A percentile compares a stretch with the other conserved stretches of the same genome.
phyloP scores from a whole-genome alignment of 345 rosid genomes.

The Eucalyptus camaldulensis region DNA sequence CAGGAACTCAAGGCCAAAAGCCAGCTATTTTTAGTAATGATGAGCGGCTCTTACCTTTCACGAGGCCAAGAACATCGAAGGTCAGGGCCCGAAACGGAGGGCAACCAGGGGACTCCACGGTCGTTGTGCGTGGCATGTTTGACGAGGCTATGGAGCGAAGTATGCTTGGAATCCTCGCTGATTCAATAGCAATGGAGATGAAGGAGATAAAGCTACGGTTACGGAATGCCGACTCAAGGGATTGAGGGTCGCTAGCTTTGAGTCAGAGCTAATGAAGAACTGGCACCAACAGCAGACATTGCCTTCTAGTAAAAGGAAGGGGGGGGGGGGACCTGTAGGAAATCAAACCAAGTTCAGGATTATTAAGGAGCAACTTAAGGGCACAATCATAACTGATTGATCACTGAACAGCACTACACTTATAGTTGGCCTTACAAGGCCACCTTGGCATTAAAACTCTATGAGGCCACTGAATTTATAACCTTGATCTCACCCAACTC shows the following conservation, averaged over 20 bases:
- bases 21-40: not conserved
- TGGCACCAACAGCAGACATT: conserved; percentile 44
- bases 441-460: not conserved
- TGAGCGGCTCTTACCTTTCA: conserved; percentile 37
- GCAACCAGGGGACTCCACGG: conserved; percentile 56
- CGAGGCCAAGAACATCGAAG: conserved; percentile 69
- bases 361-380: not conserved
- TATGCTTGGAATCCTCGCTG: not conserved
- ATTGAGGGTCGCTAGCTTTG: not conserved
- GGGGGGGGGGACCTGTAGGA: conserved; percentile 19
- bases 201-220: not conserved
- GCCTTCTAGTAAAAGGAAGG: conserved; percentile 32
- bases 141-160: not conserved
- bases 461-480: not conserved
- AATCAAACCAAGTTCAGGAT: not conserved
- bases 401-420: not conserved
- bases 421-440: not conserved
- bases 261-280: conserved; percentile 12
- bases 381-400: not conserved
- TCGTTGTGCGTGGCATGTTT: conserved; percentile 68
- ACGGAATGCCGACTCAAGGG: not conserved
- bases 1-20: not conserved
- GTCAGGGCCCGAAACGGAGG: conserved; percentile 77
- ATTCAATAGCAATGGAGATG: not conserved
- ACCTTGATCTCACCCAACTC: not conserved